phyloP scores from a whole-genome alignment of 441 rosid species.

The Brassica balearica region DNA sequence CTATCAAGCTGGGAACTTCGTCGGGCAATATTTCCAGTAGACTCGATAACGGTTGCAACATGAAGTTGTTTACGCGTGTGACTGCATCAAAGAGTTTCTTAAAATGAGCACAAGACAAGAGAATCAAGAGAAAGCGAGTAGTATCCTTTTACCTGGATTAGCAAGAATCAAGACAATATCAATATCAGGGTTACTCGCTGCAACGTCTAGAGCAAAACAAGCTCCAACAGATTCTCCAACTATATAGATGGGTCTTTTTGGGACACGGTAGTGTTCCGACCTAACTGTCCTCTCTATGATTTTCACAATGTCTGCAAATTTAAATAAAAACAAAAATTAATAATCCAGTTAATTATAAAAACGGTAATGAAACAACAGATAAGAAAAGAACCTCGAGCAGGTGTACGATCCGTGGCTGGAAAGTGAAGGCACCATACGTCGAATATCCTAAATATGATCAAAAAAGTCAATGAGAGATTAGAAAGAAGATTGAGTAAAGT shows the following conservation, averaged over 20 bases:
- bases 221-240: constrained; percentile 83
- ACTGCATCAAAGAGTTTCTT: constrained; percentile 52
- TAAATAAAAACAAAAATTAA: constrained; percentile 11
- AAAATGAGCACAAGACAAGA: constrained; percentile 2
- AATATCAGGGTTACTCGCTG: constrained; percentile 61
- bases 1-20: too few relatives aligned
- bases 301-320: constrained; percentile 48
- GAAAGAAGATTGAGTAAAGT: neutral
- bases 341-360: neutral
- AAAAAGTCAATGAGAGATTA: neutral
- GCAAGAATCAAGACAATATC: constrained; percentile 72
- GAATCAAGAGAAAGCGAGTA: neutral
- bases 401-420: constrained; percentile 65
- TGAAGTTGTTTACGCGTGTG: constrained; percentile 46
- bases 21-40: too few relatives aligned
- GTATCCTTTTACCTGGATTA: constrained; percentile 61
- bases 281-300: constrained; percentile 56
- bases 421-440: constrained; percentile 66
- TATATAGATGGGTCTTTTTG: constrained; percentile 69
- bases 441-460: constrained; percentile 45
- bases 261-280: constrained; percentile 46
- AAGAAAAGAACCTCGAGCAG: constrained; percentile 52
- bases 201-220: constrained; percentile 71
- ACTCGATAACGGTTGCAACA: neutral
- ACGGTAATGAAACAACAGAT: neutral